Evolutionary conservation across 2,329 filamentous ascomycete genomes (phyloP).

Genomic region (Aspergillus ochraceus): DNA sequence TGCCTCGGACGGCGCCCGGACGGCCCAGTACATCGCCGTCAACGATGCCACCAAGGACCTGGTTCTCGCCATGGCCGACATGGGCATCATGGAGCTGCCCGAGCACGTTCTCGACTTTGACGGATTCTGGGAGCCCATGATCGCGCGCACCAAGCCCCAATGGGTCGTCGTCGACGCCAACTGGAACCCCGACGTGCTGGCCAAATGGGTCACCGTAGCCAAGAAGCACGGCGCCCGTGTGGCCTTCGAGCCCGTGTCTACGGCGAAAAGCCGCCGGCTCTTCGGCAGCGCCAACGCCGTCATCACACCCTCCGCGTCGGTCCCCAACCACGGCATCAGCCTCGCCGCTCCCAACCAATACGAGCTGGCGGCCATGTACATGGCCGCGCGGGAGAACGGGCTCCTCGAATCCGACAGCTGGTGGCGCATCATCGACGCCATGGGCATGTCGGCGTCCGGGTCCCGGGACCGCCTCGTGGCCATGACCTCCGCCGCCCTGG

Average conservation of each 20-base stretch:
- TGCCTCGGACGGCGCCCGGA: constrained; percentile 59
- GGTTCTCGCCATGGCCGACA: constrained; percentile 92
- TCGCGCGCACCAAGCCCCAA: constrained; percentile 60
- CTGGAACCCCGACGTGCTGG: constrained; percentile 68
- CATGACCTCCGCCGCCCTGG: constrained; percentile 66
- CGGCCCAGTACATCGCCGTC: constrained; percentile 87
- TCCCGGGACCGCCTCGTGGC: constrained; percentile 70
- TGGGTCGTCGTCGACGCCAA: constrained; percentile 88
- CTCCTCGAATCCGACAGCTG: constrained; percentile 71
- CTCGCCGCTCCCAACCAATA: constrained; percentile 79
- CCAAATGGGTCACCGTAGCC: constrained; percentile 65
- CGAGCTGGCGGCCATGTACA: constrained; percentile 79
- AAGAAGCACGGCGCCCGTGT: constrained; percentile 59
- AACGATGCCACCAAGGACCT: constrained; percentile 83
- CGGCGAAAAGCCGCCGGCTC: constrained; percentile 70
- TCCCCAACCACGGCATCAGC: constrained; percentile 67
- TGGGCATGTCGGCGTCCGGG: constrained; percentile 68
- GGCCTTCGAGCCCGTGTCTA: constrained; percentile 87
- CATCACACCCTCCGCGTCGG: constrained; percentile 38
- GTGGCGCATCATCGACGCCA: constrained; percentile 77
- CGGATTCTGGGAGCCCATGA: constrained; percentile 61
- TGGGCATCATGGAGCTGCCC: constrained; percentile 70
- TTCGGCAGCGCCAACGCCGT: constrained; percentile 49
- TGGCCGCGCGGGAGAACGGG: constrained; percentile 63
- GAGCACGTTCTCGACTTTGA: constrained; percentile 42